phyloP scores from a whole-genome alignment of 768 basidiomycete species.

The Tylopilus cervinicoccineus region DNA sequence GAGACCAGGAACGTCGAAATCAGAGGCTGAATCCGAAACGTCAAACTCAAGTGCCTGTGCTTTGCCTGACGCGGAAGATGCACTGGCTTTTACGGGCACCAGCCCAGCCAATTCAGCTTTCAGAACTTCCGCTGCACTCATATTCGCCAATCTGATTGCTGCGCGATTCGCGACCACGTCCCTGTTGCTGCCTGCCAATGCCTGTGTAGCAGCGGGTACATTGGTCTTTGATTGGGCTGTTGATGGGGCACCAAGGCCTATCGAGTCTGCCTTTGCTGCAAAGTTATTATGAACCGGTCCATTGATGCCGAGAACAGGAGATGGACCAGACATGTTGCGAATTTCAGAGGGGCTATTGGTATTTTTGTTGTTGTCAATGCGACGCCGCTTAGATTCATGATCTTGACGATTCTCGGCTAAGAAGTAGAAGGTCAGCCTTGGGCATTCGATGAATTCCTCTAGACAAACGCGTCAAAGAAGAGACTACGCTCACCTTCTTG shows the following conservation, averaged over 20 bases:
- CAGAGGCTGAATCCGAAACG: conserved; percentile 27
- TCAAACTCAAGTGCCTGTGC: conserved; percentile 33
- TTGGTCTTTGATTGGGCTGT: conserved; percentile 56
- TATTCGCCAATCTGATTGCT: conserved; percentile 92
- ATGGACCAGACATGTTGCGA: conserved; percentile 28
- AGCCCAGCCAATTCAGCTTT: conserved; percentile 80
- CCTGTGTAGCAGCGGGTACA: conserved; percentile 59
- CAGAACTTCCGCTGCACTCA: conserved; percentile 92
- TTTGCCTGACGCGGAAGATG: conserved; percentile 25
- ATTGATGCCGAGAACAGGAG: conserved; percentile 27
- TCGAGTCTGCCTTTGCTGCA: conserved; percentile 72
- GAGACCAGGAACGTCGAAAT: conserved; percentile 34
- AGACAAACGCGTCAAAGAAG: conserved; percentile 3
- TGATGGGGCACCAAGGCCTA: conserved; percentile 65
- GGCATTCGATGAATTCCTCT: conserved; percentile 5
- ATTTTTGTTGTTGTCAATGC: conserved; percentile 47
- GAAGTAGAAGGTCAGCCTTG: conserved; percentile 11
- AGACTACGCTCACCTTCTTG: conserved; percentile 73
- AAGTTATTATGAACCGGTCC: conserved; percentile 52
- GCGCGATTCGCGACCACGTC: conserved; percentile 88
- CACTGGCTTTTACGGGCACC: conserved; percentile 37
- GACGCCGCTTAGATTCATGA: conserved; percentile 85
- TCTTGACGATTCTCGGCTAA: conserved; percentile 93
- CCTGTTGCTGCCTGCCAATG: conserved; percentile 80
- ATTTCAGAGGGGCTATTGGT: conserved; percentile 38